Evolutionary conservation across 2,329 filamentous ascomycete species (phyloP), one percentile per base, ranked within the genome.

Genomic region (Lojkania enalia): DNA sequence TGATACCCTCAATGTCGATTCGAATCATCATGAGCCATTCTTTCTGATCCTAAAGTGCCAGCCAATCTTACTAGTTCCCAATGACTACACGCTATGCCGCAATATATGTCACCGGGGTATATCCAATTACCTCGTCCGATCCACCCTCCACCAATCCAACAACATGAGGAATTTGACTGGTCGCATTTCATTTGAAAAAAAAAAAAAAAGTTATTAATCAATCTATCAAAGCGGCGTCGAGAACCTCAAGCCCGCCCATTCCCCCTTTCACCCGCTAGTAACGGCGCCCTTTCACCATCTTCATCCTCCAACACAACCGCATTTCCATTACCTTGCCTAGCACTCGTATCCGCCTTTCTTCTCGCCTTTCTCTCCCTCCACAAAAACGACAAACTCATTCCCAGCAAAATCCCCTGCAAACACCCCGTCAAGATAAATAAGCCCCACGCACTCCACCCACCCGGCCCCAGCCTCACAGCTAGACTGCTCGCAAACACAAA

Each of bases 401-500:
- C 75, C 31, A 99, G 76, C 44, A 99, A 73, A 7, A 82, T 79
- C 14, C 90, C 92, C 69, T 99, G 94, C 75, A 97, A 80, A 44
- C 78, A 72, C 1, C 92, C 94, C 0, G 91, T 96, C 39, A 97
- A 77, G 33, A 96, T 77, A 63, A 92, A 95, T 12, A 97, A 85
- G 7, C 90, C 85, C 94, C 94, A 99, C 0, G 90, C 90, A 71
- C 91, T 96, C 94, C 94, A 99, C 0, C 92, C 92, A 23, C 80
- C 83, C 60, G 77, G 78, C 0, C 94, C 94, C 15, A 96, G 78
- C 35, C 94, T 81, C 5, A 82, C 83, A 39, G 86, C 90, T 32
- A 99, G 74, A 66, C 90, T 96, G 11, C 80, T 85, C 0, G 92
- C 90, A 73, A 95, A 97, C 5, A 99, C 74, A 57, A 96, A 85